These are phyloP conservation scores for Carallia brachiata DNA, from an alignment of 345 rosid species.

Conservation along the genomic window DNA sequence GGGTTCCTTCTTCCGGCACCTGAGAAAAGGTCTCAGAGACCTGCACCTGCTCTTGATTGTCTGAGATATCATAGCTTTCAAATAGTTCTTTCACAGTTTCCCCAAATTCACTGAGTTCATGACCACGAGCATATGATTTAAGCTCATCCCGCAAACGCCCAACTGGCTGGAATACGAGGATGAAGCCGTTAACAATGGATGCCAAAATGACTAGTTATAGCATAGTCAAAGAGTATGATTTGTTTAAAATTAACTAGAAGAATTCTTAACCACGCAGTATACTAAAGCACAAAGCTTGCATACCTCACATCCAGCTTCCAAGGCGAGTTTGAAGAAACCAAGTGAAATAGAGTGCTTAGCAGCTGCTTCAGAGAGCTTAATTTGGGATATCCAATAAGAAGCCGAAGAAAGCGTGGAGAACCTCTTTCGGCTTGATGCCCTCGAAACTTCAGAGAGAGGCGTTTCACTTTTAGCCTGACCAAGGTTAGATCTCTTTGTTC, in stretches of 20 bases:
- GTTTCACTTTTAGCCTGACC: constrained; percentile 47
- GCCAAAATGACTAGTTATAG: not conserved
- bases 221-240: no score
- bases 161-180: constrained; percentile 44
- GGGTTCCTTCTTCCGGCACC: constrained; percentile 56
- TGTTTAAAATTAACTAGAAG: no score
- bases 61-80: constrained; percentile 51
- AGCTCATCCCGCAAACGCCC: constrained; percentile 68
- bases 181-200: not conserved
- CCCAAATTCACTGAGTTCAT: constrained; percentile 51
- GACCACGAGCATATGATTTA: constrained; percentile 58
- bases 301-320: constrained; percentile 88
- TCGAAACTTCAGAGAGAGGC: constrained; percentile 49
- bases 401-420: constrained; percentile 47
- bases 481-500: constrained; percentile 42
- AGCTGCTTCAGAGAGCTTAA: constrained; percentile 71
- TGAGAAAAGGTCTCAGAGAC: constrained; percentile 59
- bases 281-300: no score
- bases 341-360: constrained; percentile 76
- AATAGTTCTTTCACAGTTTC: constrained; percentile 55
- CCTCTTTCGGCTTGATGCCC: constrained; percentile 51
- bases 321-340: constrained; percentile 85
- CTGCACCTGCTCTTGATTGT: constrained; percentile 49
- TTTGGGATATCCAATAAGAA: constrained; percentile 72
- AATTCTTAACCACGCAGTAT: no score